phyloP scores from a whole-genome alignment of 225 moss, liverwort and hornwort species.

The Bryoerythrophyllum caledonicum region DNA sequence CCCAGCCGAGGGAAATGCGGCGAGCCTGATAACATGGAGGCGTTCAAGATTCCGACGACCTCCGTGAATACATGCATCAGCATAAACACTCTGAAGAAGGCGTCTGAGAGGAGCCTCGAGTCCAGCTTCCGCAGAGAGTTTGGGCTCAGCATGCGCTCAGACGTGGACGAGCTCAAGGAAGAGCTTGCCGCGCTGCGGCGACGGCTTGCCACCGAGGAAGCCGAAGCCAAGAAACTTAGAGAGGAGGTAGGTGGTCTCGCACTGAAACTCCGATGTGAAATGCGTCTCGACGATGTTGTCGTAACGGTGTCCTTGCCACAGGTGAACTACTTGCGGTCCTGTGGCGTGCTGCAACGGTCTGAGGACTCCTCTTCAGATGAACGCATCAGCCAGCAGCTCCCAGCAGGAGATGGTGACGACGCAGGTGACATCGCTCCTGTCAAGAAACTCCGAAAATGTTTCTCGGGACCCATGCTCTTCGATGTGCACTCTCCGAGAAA shows the following conservation, averaged over 20 bases:
- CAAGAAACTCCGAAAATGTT: slow-evolving; percentile 55
- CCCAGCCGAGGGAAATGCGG: slow-evolving; percentile 23
- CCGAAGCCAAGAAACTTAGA: slow-evolving; percentile 59
- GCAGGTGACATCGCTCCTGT: slow-evolving; percentile 33
- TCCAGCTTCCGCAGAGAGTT: slow-evolving; percentile 49
- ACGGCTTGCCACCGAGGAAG: slow-evolving; percentile 53
- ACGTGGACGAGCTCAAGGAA: slow-evolving; percentile 58
- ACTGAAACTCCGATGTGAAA: neutral
- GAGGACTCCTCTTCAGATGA: slow-evolving; percentile 35
- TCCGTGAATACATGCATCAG: slow-evolving; percentile 60
- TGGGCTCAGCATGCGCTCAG: slow-evolving; percentile 46
- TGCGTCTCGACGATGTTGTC: neutral
- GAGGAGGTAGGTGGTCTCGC: slow-evolving; percentile 44
- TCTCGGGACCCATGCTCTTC: slow-evolving; percentile 54
- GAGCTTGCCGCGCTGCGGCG: slow-evolving; percentile 55
- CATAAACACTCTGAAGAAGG: slow-evolving; percentile 50
- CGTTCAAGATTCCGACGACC: slow-evolving; percentile 29
- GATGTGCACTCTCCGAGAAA: slow-evolving; percentile 26
- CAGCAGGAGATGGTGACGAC: neutral
- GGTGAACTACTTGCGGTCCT: slow-evolving; percentile 56
- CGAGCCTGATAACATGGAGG: slow-evolving; percentile 40
- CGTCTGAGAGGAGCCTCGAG: slow-evolving; percentile 42
- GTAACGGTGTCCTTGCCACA: slow-evolving; percentile 8
- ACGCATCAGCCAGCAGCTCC: slow-evolving; percentile 14
- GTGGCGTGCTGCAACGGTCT: slow-evolving; percentile 51